phyloP scores from a whole-genome alignment of 345 rosid species.

The Garcia nutans region DNA sequence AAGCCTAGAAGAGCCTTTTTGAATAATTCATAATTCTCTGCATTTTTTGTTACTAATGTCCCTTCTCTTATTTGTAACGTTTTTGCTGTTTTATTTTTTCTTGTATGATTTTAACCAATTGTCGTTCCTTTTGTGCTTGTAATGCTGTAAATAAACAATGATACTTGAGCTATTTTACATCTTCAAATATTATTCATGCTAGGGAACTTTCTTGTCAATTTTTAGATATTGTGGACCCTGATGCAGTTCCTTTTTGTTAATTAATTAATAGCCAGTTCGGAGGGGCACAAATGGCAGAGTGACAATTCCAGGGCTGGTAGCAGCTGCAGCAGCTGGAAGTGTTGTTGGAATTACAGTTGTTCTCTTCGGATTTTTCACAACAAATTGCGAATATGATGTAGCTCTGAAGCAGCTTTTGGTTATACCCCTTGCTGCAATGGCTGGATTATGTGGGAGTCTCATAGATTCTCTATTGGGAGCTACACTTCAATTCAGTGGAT shows the following conservation, averaged over 20 bases:
- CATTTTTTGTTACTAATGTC: not conserved
- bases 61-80: not conserved
- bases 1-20: not conserved
- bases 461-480: conserved; percentile 92
- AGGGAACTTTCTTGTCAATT: not conserved
- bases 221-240: conserved; percentile 10
- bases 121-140: not conserved
- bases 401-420: conserved; percentile 72
- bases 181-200: not conserved
- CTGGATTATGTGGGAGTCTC: conserved; percentile 81
- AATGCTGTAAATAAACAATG: not conserved
- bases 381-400: conserved; percentile 48
- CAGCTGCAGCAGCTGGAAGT: conserved; percentile 77
- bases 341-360: conserved; percentile 76
- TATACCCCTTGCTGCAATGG: conserved; percentile 67
- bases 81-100: not conserved
- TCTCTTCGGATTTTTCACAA: conserved; percentile 58
- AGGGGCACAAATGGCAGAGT: conserved; percentile 97
- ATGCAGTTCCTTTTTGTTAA: conserved; percentile 18
- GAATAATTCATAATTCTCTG: not conserved
- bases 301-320: conserved; percentile 71
- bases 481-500: conserved; percentile 90
- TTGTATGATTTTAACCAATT: not conserved
- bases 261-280: conserved; percentile 64
- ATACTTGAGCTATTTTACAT: not conserved